phyloP scores from a whole-genome alignment of 306 rosid genomes.

The Erythrophleum fordii region DNA sequence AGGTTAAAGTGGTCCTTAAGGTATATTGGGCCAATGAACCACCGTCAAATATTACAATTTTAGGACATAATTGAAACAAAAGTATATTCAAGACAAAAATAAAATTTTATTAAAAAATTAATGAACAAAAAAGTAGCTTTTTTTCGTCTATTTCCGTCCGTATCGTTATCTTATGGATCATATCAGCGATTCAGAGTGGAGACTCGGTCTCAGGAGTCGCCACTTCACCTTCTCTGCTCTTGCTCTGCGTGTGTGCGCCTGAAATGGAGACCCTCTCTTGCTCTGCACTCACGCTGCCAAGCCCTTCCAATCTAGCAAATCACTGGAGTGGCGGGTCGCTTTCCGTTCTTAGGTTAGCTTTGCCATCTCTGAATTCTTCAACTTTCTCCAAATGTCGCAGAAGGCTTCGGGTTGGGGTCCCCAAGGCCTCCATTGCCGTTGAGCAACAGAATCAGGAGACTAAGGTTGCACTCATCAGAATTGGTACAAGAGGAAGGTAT shows the following conservation, averaged over 20 bases:
- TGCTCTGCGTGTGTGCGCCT: background rate
- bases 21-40: no score
- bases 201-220: background rate
- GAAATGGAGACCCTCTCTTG: constrained; percentile 36
- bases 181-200: background rate
- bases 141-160: no score
- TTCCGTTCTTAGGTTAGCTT: constrained; percentile 35
- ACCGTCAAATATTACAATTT: no score
- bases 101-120: no score
- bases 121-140: no score
- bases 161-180: constrained; percentile 11
- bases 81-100: no score
- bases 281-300: background rate
- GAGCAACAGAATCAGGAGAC: constrained; percentile 64
- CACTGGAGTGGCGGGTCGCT: background rate
- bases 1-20: no score
- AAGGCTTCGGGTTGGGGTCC: constrained; percentile 31
- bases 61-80: no score
- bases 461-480: constrained; percentile 67
- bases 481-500: constrained; percentile 95
- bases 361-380: constrained; percentile 52
- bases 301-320: background rate
- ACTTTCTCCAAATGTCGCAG: constrained; percentile 40
- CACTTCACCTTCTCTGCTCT: no score
- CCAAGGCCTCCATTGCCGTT: constrained; percentile 72